Evolutionary conservation across 148 eudicot species (phyloP).

Genomic region (Rhododendron griersonianum): DNA sequence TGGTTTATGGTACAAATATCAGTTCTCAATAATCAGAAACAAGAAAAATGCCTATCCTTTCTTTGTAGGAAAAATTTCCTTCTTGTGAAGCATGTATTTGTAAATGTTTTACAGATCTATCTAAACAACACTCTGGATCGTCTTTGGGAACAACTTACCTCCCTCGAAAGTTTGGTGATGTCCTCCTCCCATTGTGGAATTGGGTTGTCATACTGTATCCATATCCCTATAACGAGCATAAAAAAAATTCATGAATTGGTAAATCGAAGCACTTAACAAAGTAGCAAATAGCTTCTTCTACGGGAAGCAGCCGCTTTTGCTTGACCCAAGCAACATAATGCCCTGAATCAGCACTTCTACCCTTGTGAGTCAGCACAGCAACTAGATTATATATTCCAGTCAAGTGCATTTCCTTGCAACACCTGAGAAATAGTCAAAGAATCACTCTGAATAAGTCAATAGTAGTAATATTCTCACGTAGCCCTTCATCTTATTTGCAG

Average conservation of each 20-base stretch:
- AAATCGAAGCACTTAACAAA: neutral
- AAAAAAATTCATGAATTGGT: neutral
- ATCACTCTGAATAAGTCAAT: neutral
- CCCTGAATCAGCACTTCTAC: conserved; percentile 96
- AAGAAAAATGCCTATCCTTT: neutral
- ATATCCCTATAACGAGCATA: conserved; percentile 50
- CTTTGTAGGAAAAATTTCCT: neutral
- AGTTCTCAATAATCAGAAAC: neutral
- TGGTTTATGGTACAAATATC: neutral
- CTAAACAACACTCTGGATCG: neutral
- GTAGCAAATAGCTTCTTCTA: too few species aligned
- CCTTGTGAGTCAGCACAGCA: conserved; percentile 89
- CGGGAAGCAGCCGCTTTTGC: conserved; percentile 58
- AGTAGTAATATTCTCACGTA: neutral
- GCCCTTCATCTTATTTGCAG: neutral
- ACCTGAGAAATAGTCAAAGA: conserved; percentile 29
- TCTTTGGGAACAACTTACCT: conserved; percentile 36
- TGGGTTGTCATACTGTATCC: conserved; percentile 82
- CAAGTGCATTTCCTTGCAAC: conserved; percentile 41
- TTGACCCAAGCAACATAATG: conserved; percentile 99
- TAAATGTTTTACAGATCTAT: neutral
- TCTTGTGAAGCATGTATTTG: neutral
- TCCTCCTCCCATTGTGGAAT: conserved; percentile 84
- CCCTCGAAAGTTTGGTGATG: conserved; percentile 84
- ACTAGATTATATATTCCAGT: conserved; percentile 83